Evolutionary conservation across 2,329 filamentous ascomycete genomes (phyloP), one percentile per base, ranked within the genome.

Genomic region (Byssochlamys sp.): DNA sequence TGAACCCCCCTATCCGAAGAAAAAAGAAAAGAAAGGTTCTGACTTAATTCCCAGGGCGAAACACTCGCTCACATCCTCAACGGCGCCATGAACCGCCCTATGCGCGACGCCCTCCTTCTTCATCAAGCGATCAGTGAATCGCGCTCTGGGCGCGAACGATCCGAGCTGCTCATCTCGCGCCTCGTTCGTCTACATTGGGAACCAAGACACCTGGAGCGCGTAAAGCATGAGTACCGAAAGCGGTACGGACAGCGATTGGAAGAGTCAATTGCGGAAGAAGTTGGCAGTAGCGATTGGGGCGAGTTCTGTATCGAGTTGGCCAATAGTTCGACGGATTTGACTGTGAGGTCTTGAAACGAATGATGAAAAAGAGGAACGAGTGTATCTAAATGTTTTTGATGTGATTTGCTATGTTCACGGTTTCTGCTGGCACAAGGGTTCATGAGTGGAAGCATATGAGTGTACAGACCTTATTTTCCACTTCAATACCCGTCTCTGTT

Each of bases 181-280:
- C 81, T 97, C 1, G 89, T 96, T 50, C 82, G 94, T 31, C 84
- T 92, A 71, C 94, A 97, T 74, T 97, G 94, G 94, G 91, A 97
- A 67, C 83, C 87, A 3, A 75, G 82, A 61, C 92, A 97, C 73
- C 81, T 97, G 75, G 83, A 85, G 59, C 81, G 82, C 24, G 84
- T 97, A 56, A 95, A 95, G 79, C 75, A 77, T 31, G 89, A 91
- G 61, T 99, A 91, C 73, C 81, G 83, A 57, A 84, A 87, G 60
- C 85, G 91, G 60, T 96, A 96, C 72, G 81, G 82, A 4, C 77
- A 81, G 54, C 83, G 87, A 52, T 80, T 97, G 61, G 84, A 90
- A 68, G 85, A 90, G 52, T 89, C 89, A 50, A 84, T 99, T 39
- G 82, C 83, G 53, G 88, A 91, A 55, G 88, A 88, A 49, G 89